Evolutionary conservation across 2,329 filamentous ascomycete species (phyloP), one percentile per base, ranked within the genome.

Genomic region (Lachnellula hyalina): DNA sequence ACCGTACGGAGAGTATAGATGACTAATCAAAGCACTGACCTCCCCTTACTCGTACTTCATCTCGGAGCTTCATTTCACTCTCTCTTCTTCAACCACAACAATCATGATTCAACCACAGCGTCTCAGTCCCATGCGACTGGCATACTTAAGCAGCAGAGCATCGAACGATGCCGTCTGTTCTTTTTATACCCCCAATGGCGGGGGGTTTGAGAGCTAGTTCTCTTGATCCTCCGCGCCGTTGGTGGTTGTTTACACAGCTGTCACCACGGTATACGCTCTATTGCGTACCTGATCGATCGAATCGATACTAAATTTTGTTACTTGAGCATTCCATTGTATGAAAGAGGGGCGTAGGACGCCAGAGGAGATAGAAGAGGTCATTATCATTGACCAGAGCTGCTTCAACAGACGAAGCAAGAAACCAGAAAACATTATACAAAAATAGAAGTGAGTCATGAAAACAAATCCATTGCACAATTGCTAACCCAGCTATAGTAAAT

Each of bases 171-270:
- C 57, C 38, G 56, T 60, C 58, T 64, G 60, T 58, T 57, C 57
- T 53, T 59, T 53, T 9, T 64, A 68, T 68, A 68, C 61, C 66
- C 66, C 66, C 66, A 66, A 59, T 56, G 63, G 48, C 55, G 65
- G 65, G 66, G 65, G 67, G 58, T 59, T 51, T 46, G 52, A 57
- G 58, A 67, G 64, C 61, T 68, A 64, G 51, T 55, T 65, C 61
- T 58, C 55, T 54, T 47, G 50, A 51, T 21, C 36, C 35, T 48
- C 49, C 49, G 34, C 52, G 60, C 59, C 59, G 60, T 64, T 59
- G 59, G 58, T 66, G 58, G 61, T 64, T 56, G 52, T 56, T 56
- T 47, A 57, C 54, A 59, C 54, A 63, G 59, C 65, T 65, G 49
- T 58, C 60, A 61, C 49, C 53, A 55, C 63, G 59, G 59, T 46